Conservation (phyloP, 441 rosid genomes). For the Lepidium campestre region DNA sequence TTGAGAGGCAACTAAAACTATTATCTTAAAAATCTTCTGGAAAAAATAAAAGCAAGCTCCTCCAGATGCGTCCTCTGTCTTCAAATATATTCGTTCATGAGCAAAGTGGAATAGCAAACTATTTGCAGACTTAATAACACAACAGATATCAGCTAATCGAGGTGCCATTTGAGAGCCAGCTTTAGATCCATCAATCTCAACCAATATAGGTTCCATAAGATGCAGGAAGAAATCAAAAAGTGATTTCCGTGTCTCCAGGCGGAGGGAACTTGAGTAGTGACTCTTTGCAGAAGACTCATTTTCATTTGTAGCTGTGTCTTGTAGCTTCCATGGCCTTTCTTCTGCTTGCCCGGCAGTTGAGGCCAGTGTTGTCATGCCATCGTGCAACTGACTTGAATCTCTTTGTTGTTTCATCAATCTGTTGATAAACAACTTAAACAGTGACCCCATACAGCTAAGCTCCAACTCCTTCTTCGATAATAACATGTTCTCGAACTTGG, state of each 20-base stretch:
- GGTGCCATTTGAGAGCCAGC: conserved; percentile 35
- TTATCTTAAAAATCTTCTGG: conserved; percentile 45
- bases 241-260: conserved; percentile 56
- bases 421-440: conserved; percentile 62
- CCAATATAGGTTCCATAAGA: conserved; percentile 74
- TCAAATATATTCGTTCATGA: conserved; percentile 50
- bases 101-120: conserved; percentile 48
- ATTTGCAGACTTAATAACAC: conserved; percentile 55
- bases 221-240: conserved; percentile 76
- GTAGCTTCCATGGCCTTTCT: conserved; percentile 26
- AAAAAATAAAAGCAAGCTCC: conserved; percentile 80
- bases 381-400: conserved; percentile 35
- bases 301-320: conserved; percentile 16
- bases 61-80: conserved; percentile 74
- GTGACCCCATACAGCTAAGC: conserved; percentile 54
- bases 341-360: conserved; percentile 30
- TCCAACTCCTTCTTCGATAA: conserved; percentile 40
- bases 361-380: conserved; percentile 29
- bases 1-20: conserved; percentile 49
- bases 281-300: conserved; percentile 31
- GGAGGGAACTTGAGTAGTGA: conserved; percentile 41
- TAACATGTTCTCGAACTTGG: conserved; percentile 49
- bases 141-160: conserved; percentile 38
- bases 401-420: conserved; percentile 54
- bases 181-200: conserved; percentile 47